phyloP scores from a whole-genome alignment of 768 basidiomycete species.

The Cyclocybe cylindracea region DNA sequence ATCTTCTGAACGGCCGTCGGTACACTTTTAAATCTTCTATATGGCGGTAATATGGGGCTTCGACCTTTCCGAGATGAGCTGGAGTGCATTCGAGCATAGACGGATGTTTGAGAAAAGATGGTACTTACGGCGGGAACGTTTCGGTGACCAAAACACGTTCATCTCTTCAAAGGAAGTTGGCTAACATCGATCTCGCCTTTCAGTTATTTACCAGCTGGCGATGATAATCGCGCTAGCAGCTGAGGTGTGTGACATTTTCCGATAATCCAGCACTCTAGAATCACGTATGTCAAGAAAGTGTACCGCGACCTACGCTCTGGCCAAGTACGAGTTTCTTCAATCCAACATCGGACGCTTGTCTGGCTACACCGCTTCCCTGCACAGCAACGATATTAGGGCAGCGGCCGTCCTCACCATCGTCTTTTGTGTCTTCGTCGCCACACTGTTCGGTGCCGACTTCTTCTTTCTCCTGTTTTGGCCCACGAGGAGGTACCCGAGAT shows the following conservation, averaged over 20 bases:
- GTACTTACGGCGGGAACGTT: conserved; percentile 31
- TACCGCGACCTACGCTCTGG: conserved; percentile 34
- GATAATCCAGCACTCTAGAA: not conserved
- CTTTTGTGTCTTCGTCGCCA: conserved; percentile 35
- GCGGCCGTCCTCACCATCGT: conserved; percentile 31
- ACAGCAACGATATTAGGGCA: conserved; percentile 32
- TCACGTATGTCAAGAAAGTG: conserved; percentile 14
- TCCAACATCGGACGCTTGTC: conserved; percentile 22
- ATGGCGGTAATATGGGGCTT: conserved; percentile 35
- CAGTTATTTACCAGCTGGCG: conserved; percentile 15
- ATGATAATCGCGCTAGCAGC: conserved; percentile 33
- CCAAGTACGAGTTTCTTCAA: conserved; percentile 33
- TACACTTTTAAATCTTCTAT: not conserved
- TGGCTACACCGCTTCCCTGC: conserved; percentile 18
- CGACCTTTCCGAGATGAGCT: conserved; percentile 33
- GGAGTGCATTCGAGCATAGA: conserved; percentile 28
- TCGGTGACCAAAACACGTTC: conserved; percentile 21
- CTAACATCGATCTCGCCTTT: not conserved
- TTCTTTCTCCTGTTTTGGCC: conserved; percentile 39
- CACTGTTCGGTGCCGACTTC: conserved; percentile 35
- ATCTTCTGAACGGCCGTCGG: too few species aligned
- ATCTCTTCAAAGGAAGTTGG: too few species aligned
- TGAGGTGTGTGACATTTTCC: conserved; percentile 22
- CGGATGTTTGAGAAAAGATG: conserved; percentile 32
- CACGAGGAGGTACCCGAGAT: conserved; percentile 27